Evolutionary conservation across 2,329 filamentous ascomycete species (phyloP).

Genomic region (Helicocarpus griseus): DNA sequence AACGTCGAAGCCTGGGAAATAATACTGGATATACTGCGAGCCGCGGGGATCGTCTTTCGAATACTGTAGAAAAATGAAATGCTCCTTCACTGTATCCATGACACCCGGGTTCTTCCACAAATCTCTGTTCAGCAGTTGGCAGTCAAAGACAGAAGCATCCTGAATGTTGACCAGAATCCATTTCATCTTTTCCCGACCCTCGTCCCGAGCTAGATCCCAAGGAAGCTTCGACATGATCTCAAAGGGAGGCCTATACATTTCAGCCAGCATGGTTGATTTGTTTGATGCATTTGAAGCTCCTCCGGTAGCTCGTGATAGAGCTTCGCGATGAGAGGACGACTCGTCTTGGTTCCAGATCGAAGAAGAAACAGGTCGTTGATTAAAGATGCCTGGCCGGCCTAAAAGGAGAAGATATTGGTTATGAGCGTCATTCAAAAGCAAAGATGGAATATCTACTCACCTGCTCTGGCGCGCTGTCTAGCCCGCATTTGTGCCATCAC

Average conservation of each 20-base stretch:
- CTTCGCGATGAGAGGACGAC: conserved; percentile 39
- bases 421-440: conserved; percentile 3
- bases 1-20: conserved; percentile 70
- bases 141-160: conserved; percentile 86
- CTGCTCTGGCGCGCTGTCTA: conserved; percentile 27
- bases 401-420: conserved; percentile 5
- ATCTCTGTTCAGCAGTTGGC: conserved; percentile 86
- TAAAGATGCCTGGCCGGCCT: conserved; percentile 56
- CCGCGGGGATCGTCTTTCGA: conserved; percentile 73
- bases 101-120: conserved; percentile 86
- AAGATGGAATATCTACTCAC: conserved; percentile 17
- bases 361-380: conserved; percentile 46
- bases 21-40: conserved; percentile 77
- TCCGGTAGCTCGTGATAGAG: conserved; percentile 52
- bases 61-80: conserved; percentile 95
- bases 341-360: conserved; percentile 50
- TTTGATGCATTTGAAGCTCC: conserved; percentile 55
- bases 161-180: conserved; percentile 96
- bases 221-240: conserved; percentile 70
- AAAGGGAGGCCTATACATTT: conserved; percentile 86
- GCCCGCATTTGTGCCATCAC: conserved; percentile 57
- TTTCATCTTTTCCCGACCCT: conserved; percentile 80
- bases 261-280: conserved; percentile 71
- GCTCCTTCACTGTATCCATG: conserved; percentile 70
- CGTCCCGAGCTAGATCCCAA: conserved; percentile 77